A percentile compares a stretch with the other conserved stretches of the same genome.
Conservation (phyloP, 257 asterid species). For the Craterostigma plantagineum region DNA sequence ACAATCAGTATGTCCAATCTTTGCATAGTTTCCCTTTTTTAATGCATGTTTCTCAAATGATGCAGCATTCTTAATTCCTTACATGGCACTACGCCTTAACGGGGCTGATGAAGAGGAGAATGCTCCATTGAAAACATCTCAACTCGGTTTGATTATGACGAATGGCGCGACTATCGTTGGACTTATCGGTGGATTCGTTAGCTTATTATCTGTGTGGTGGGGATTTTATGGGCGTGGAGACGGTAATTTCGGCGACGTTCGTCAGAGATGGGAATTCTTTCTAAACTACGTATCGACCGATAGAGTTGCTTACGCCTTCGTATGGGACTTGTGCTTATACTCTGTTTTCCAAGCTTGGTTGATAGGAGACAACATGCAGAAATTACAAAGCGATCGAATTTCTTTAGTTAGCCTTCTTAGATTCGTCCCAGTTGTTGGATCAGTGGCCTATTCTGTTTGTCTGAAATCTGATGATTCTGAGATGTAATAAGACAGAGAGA, state of each 20-base stretch:
- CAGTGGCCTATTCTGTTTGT: constrained; percentile 55
- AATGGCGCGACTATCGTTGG: constrained; percentile 59
- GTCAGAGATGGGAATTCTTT: constrained; percentile 52
- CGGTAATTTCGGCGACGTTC: constrained; percentile 37
- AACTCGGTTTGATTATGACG: constrained; percentile 50
- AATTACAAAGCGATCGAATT: constrained; percentile 33
- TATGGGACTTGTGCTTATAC: constrained; percentile 74
- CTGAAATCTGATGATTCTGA: constrained; percentile 19
- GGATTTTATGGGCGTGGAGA: constrained; percentile 65
- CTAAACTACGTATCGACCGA: constrained; percentile 49
- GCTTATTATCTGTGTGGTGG: constrained; percentile 52
- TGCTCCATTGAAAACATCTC: constrained; percentile 29
- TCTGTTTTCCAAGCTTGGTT: constrained; percentile 80
- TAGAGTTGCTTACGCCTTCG: constrained; percentile 84
- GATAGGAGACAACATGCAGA: constrained; percentile 62
- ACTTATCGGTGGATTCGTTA: constrained; percentile 35
- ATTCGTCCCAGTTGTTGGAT: constrained; percentile 67
- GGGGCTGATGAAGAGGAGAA: constrained; percentile 12
- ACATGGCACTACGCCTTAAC: constrained; percentile 80
- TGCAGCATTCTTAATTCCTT: constrained; percentile 89
- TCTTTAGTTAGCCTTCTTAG: constrained; percentile 34
- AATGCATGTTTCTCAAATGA: no score
- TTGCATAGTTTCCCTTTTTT: background rate
- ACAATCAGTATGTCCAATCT: no score
- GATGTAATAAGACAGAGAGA: background rate